Evolutionary conservation across 345 rosid genomes (phyloP), one percentile per base, ranked within the genome.

Genomic region (Moringa oleifera): DNA sequence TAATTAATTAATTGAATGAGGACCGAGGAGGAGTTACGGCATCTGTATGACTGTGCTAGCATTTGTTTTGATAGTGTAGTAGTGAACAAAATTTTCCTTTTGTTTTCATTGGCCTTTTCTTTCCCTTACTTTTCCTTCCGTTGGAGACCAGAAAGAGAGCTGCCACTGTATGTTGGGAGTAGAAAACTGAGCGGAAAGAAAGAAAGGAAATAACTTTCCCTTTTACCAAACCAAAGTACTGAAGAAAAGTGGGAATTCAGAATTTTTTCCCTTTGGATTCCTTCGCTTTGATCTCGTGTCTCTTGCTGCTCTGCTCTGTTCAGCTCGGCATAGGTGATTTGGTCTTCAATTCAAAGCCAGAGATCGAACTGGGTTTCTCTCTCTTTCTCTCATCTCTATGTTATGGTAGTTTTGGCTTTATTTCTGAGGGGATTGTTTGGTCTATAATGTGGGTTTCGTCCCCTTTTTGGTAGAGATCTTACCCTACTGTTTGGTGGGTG

Each of bases 191-290:
- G 12, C 47, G 47, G 25, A 61, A 50, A 33, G 23, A 57, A 47
- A 22, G n/a, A 67, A 67, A 54, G 55, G 25, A 33, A 59, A 59
- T 23, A 66, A 66, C 84, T 86, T 83, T 77, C 79, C 80, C 91
- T 79, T 79, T 79, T 75, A 81, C 86, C 85, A 71, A 80, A 70
- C 88, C 60, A 62, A 73, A 68, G 65, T 60, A 61, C 63, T 45
- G 56, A 28, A 73, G 47, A 80, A 70, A 80, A 77, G 89, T 66
- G 77, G 70, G 55, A 77, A 23, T 71, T 72, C 73, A 64, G 72
- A 74, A 57, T 63, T 68, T 50, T 64, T 64, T 56, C 77, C 65
- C 67, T 66, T 76, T 64, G 66, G 76, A 76, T 79, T 73, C 70
- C 71, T 57, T 75, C 72, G 24, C 54, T 75, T 76, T 45, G 74